phyloP scores from a whole-genome alignment of 306 rosid species.

The Ormosia semicastrata region DNA sequence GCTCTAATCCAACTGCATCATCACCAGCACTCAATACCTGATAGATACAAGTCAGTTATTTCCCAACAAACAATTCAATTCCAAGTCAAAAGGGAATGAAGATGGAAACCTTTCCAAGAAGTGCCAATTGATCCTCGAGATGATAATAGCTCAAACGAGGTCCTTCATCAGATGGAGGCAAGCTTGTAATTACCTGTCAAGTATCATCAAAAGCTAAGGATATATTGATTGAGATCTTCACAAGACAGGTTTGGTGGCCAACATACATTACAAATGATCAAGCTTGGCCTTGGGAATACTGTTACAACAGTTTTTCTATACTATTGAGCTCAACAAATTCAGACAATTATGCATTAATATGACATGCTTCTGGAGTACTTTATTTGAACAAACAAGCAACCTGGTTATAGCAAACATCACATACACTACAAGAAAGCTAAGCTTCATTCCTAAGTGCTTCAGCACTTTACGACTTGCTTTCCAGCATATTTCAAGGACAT shows the following conservation, averaged over 20 bases:
- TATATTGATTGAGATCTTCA: slow-evolving; percentile 7
- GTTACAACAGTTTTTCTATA: background rate
- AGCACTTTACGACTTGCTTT: slow-evolving; percentile 7
- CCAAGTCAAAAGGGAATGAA: slow-evolving; percentile 4
- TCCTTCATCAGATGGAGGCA: slow-evolving; percentile 88
- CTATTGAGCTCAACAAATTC: background rate
- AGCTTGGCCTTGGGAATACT: background rate
- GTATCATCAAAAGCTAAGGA: slow-evolving; percentile 14
- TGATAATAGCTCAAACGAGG: slow-evolving; percentile 68
- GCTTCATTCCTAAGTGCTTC: background rate
- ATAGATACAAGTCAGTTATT: slow-evolving; percentile 15
- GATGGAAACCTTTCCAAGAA: slow-evolving; percentile 76
- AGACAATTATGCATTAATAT: background rate
- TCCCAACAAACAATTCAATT: slow-evolving; percentile 5
- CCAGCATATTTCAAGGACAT: slow-evolving; percentile 7
- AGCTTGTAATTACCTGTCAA: slow-evolving; percentile 89
- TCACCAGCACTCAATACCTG: slow-evolving; percentile 93
- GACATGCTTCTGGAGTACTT: background rate
- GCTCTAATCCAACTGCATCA: slow-evolving; percentile 87
- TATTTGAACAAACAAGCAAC: slow-evolving; percentile 11
- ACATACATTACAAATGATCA: slow-evolving; percentile 5
- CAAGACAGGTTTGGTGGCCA: slow-evolving; percentile 1
- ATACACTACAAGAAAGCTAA: background rate
- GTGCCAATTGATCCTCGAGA: slow-evolving; percentile 80
- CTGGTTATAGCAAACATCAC: background rate